phyloP scores from a whole-genome alignment of 2,329 filamentous ascomycete genomes.

The Phyllosticta citrichinensis region DNA sequence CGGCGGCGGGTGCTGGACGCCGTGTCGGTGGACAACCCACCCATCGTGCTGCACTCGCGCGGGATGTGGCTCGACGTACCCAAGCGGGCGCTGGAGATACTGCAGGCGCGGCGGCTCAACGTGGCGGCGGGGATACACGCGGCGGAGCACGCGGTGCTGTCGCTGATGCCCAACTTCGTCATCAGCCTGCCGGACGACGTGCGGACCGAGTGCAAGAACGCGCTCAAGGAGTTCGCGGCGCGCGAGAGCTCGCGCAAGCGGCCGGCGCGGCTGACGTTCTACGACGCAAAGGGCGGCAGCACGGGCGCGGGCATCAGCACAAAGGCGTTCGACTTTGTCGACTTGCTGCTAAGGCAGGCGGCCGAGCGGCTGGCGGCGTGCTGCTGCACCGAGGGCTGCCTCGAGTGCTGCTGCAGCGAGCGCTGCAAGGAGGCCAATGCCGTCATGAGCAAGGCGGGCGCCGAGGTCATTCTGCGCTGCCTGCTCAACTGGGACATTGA shows the following conservation, averaged over 20 bases:
- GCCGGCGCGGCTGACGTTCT: conserved; percentile 83
- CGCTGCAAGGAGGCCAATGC: conserved; percentile 76
- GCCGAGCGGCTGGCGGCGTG: conserved; percentile 68
- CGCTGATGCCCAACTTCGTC: conserved; percentile 81
- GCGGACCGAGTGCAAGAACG: conserved; percentile 85
- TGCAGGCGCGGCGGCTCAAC: conserved; percentile 63
- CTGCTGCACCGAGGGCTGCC: conserved; percentile 66
- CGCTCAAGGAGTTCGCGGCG: conserved; percentile 75
- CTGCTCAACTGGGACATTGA: conserved; percentile 70
- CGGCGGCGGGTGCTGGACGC: conserved; percentile 79
- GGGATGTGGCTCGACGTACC: conserved; percentile 96
- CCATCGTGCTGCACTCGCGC: conserved; percentile 73
- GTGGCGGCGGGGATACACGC: conserved; percentile 87
- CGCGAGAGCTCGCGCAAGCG: conserved; percentile 63
- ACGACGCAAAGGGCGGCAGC: conserved; percentile 84
- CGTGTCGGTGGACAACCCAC: conserved; percentile 85
- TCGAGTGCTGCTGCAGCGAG: conserved; percentile 83
- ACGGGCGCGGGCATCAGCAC: conserved; percentile 77
- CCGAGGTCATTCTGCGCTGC: conserved; percentile 68
- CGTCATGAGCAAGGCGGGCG: conserved; percentile 88
- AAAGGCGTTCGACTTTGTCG: conserved; percentile 89
- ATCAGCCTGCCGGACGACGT: conserved; percentile 85
- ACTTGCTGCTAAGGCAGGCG: conserved; percentile 65
- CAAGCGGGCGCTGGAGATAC: conserved; percentile 64
- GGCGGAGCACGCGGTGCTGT: conserved; percentile 83